Evolutionary conservation across 306 rosid genomes (phyloP).

Genomic region (Luffa aegyptiaca): DNA sequence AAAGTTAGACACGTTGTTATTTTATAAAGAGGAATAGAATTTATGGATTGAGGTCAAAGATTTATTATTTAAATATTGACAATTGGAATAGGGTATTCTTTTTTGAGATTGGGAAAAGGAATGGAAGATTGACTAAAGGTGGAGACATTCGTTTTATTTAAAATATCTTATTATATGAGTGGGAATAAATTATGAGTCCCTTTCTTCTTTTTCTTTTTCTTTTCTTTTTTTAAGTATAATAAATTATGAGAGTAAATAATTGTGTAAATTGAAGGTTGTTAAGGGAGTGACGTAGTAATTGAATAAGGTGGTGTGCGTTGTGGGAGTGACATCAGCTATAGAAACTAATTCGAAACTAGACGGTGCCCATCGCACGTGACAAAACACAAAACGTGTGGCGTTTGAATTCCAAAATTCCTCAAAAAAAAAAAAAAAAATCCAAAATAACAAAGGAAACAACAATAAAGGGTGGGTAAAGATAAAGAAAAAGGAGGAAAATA

Average conservation of each 20-base stretch:
- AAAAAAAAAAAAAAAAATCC: no score
- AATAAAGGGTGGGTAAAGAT: no score
- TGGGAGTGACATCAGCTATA: slow-evolving; percentile 1
- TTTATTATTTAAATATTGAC: background rate
- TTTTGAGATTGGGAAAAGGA: background rate
- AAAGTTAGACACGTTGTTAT: background rate
- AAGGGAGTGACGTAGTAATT: background rate
- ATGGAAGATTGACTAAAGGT: background rate
- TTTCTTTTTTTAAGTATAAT: no score
- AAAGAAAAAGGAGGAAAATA: no score
- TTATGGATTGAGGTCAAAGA: background rate
- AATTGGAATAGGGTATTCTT: background rate
- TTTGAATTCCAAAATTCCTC: no score
- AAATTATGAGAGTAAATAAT: no score
- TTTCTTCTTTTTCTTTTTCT: no score
- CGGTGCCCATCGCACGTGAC: no score
- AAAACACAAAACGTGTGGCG: no score
- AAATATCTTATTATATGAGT: no score
- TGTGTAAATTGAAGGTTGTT: background rate
- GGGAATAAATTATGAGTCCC: background rate
- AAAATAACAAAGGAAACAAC: no score
- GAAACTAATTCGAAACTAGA: background rate
- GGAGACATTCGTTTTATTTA: background rate
- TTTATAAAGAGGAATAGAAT: background rate
- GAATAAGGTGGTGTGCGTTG: background rate